phyloP scores from a whole-genome alignment of 2,329 filamentous ascomycete species.

The Epichloe gansuensis region DNA sequence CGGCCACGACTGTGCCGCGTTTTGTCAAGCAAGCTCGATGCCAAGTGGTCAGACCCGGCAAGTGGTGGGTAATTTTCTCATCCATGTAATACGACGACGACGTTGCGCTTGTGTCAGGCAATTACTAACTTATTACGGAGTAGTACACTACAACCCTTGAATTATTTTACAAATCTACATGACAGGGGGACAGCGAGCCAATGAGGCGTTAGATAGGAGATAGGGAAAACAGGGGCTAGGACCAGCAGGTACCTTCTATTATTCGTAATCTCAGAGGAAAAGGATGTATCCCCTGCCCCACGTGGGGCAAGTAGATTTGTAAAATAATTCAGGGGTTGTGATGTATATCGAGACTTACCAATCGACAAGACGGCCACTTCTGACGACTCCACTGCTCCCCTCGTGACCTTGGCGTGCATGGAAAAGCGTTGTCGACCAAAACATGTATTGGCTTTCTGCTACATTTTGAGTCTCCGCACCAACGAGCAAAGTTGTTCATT shows the following conservation, averaged over 20 bases:
- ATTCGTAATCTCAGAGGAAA: too few species aligned
- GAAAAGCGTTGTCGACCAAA: not conserved
- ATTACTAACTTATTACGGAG: too few species aligned
- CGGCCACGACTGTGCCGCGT: not conserved
- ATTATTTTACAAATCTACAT: too few species aligned
- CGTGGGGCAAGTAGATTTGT: too few species aligned
- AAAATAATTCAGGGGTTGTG: too few species aligned
- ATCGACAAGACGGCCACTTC: not conserved
- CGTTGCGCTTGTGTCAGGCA: not conserved
- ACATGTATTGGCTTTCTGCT: not conserved
- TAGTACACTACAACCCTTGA: too few species aligned
- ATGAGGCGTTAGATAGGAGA: too few species aligned
- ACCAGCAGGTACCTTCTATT: too few species aligned
- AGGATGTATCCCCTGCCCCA: too few species aligned
- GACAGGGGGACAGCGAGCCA: too few species aligned
- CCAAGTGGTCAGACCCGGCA: not conserved
- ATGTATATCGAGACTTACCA: too few species aligned
- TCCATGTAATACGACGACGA: not conserved
- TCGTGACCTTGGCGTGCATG: not conserved
- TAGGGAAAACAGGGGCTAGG: too few species aligned
- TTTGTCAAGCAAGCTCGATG: not conserved
- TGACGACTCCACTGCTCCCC: not conserved
- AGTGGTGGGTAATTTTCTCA: not conserved
- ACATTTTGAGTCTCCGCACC: not conserved
- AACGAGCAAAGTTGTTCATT: not conserved